phyloP scores from a whole-genome alignment of 306 rosid genomes.

The Prunus campanulata region DNA sequence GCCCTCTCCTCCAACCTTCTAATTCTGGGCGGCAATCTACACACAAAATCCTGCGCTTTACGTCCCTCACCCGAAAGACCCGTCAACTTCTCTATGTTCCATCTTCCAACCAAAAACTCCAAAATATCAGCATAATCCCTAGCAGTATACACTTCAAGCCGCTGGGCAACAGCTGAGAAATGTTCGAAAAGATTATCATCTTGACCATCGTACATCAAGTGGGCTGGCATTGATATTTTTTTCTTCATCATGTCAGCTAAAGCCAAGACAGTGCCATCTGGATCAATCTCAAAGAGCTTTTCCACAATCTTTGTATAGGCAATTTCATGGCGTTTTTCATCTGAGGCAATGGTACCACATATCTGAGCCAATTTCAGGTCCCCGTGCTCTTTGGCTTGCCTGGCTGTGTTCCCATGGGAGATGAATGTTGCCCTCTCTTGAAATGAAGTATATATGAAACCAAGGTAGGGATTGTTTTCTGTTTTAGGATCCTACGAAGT shows the following conservation, averaged over 20 bases:
- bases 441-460: slow-evolving; percentile 57
- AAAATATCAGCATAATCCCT: slow-evolving; percentile 56
- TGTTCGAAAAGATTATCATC: slow-evolving; percentile 44
- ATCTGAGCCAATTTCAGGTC: slow-evolving; percentile 53
- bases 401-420: slow-evolving; percentile 60
- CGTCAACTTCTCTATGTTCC: slow-evolving; percentile 44
- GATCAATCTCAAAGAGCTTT: slow-evolving; percentile 56
- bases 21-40: slow-evolving; percentile 43
- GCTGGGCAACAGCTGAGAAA: slow-evolving; percentile 50
- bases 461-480: slow-evolving; percentile 55
- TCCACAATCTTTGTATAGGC: slow-evolving; percentile 63
- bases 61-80: slow-evolving; percentile 48
- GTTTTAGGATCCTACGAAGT: slow-evolving; percentile 46
- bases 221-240: slow-evolving; percentile 57
- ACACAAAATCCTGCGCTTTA: slow-evolving; percentile 48
- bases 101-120: slow-evolving; percentile 55
- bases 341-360: slow-evolving; percentile 53
- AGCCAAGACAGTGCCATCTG: slow-evolving; percentile 49
- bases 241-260: slow-evolving; percentile 64
- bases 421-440: slow-evolving; percentile 65
- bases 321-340: slow-evolving; percentile 55
- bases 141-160: slow-evolving; percentile 50
- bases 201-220: slow-evolving; percentile 49
- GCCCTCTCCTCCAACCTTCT: slow-evolving; percentile 52
- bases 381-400: slow-evolving; percentile 54